Evolutionary conservation across 2,329 filamentous ascomycete species (phyloP).

Genomic region (Botrytis byssoidea): DNA sequence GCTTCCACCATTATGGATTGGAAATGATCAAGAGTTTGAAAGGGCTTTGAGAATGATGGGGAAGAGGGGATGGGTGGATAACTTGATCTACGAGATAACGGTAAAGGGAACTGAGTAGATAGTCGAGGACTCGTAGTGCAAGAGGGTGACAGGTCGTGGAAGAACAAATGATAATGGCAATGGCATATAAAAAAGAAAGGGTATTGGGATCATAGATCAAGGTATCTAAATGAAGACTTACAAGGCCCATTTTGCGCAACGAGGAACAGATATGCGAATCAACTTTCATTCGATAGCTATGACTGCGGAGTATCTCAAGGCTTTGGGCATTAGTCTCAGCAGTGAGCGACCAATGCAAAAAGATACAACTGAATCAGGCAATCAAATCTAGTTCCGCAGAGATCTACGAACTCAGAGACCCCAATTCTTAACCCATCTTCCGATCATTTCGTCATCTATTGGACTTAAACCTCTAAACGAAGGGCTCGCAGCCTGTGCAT

Average conservation of each 20-base stretch:
- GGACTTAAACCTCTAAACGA: conserved; percentile 33
- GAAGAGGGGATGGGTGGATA: not conserved
- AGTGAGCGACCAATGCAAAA: too few species aligned
- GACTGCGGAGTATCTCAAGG: not conserved
- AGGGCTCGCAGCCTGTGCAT: conserved; percentile 29
- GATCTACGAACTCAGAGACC: conserved; percentile 14
- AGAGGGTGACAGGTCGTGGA: not conserved
- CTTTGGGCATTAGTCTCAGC: not conserved
- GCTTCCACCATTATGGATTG: too few species aligned
- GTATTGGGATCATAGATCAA: too few species aligned
- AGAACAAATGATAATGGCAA: not conserved
- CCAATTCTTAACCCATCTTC: conserved; percentile 41
- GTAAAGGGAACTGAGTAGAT: not conserved
- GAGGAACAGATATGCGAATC: not conserved
- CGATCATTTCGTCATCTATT: conserved; percentile 39
- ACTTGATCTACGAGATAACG: not conserved
- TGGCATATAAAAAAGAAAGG: not conserved
- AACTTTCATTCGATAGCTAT: not conserved
- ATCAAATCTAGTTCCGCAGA: too few species aligned
- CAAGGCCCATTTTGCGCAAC: not conserved
- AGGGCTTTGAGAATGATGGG: not conserved
- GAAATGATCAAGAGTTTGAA: not conserved
- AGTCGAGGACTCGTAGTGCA: not conserved
- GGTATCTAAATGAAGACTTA: not conserved
- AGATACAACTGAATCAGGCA: not conserved